phyloP scores from a whole-genome alignment of 768 basidiomycete genomes.

The Pholiota conissans region DNA sequence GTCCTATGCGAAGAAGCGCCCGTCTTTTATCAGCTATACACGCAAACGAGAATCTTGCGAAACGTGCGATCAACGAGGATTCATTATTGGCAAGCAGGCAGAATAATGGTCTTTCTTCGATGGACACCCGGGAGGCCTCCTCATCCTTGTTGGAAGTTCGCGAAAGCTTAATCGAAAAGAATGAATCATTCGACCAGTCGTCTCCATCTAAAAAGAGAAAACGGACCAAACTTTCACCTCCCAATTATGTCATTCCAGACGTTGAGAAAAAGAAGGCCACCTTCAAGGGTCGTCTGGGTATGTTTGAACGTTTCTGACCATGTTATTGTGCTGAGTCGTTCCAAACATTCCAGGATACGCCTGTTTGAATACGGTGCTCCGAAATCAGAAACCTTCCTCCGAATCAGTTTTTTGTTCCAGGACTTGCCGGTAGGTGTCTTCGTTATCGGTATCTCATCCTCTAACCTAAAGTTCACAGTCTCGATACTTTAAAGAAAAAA shows the following conservation, averaged over 20 bases:
- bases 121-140: neutral
- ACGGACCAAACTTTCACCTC: constrained; percentile 44
- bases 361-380: constrained; percentile 82
- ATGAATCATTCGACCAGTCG: neutral
- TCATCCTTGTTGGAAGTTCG: too few relatives aligned
- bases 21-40: neutral
- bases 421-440: constrained; percentile 49
- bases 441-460: neutral
- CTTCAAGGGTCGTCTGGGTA: constrained; percentile 67
- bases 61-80: neutral
- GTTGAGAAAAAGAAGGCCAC: constrained; percentile 66
- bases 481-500: constrained; percentile 77
- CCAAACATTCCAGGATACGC: constrained; percentile 57
- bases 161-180: too few relatives aligned
- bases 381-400: constrained; percentile 64
- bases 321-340: neutral
- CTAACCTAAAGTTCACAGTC: constrained; percentile 42
- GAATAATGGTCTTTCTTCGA: neutral
- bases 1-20: neutral
- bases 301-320: constrained; percentile 5
- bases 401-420: constrained; percentile 76
- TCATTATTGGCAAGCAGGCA: neutral
- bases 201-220: constrained; percentile 20
- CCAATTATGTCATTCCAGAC: constrained; percentile 68
- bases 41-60: neutral